phyloP scores from a whole-genome alignment of 176 grass and related monocot genomes.

The Musa beccarii region DNA sequence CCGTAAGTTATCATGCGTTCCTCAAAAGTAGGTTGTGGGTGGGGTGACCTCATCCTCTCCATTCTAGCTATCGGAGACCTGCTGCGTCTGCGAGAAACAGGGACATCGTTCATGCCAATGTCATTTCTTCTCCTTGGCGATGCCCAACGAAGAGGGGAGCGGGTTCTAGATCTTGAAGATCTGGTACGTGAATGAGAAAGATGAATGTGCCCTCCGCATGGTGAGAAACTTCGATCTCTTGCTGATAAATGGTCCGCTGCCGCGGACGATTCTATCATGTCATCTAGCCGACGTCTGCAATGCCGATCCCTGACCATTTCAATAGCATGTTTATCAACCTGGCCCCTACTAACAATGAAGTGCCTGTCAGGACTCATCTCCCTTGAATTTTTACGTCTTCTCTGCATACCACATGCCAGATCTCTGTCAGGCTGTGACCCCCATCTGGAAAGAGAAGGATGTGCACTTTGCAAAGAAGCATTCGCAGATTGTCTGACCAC shows the following conservation, averaged over 20 bases:
- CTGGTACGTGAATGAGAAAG: constrained; percentile 47
- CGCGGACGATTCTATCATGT: constrained; percentile 30
- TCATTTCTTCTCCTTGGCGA: constrained; percentile 49
- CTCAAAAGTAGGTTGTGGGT: constrained; percentile 49
- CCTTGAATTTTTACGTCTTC: constrained; percentile 38
- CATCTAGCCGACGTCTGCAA: constrained; percentile 23
- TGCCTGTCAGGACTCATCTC: constrained; percentile 45
- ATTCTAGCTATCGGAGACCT: constrained; percentile 45
- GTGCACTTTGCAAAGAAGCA: constrained; percentile 25
- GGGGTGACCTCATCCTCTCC: constrained; percentile 44
- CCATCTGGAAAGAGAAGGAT: constrained; percentile 30
- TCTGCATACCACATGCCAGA: constrained; percentile 20
- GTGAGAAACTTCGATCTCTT: constrained; percentile 43
- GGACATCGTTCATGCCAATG: constrained; percentile 31
- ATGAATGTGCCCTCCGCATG: constrained; percentile 35
- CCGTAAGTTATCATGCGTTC: constrained; percentile 38
- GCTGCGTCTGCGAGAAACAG: constrained; percentile 38
- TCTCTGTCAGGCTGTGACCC: constrained; percentile 48
- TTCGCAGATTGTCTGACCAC: constrained; percentile 33
- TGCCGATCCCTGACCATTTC: constrained; percentile 40
- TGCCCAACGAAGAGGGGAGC: constrained; percentile 62
- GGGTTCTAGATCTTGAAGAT: constrained; percentile 84
- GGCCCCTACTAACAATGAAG: constrained; percentile 28
- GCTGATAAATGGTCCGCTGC: constrained; percentile 25
- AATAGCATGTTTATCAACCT: constrained; percentile 38